Conservation (phyloP, 2,329 filamentous ascomycete species). For the Botrytis galanthina region DNA sequence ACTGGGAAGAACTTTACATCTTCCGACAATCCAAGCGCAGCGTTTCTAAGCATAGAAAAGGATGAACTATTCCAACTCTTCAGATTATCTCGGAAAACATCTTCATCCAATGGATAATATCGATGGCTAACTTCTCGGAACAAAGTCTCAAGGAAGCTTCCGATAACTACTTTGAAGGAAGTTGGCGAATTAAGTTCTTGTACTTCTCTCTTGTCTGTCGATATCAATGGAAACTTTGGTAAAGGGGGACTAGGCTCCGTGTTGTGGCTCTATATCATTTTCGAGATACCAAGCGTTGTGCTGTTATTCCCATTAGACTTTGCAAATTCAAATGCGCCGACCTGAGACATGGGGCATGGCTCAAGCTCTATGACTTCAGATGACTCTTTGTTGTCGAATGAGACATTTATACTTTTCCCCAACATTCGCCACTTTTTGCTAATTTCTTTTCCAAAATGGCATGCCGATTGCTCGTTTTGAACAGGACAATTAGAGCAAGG, state of each 20-base stretch:
- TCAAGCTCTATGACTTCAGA: constrained; percentile 29
- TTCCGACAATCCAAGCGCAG: constrained; percentile 47
- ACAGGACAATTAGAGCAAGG: constrained; percentile 59
- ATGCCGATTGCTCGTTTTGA: constrained; percentile 53
- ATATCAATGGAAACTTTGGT: constrained; percentile 23
- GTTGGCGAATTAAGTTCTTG: constrained; percentile 56
- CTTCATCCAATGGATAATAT: constrained; percentile 55
- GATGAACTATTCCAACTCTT: constrained; percentile 54
- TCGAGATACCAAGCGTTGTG: constrained; percentile 54
- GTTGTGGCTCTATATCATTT: constrained; percentile 49
- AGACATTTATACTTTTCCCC: constrained; percentile 27
- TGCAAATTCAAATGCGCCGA: constrained; percentile 50
- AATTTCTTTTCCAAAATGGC: constrained; percentile 51
- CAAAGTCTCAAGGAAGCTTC: constrained; percentile 53
- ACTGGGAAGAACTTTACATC: constrained; percentile 57
- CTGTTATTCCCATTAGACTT: constrained; percentile 46
- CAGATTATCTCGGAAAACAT: constrained; percentile 50
- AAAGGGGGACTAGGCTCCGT: constrained; percentile 31
- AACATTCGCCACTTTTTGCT: constrained; percentile 33
- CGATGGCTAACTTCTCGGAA: constrained; percentile 58
- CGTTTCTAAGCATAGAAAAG: constrained; percentile 49
- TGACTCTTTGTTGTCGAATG: constrained; percentile 22
- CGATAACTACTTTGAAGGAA: constrained; percentile 54
- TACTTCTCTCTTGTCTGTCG: constrained; percentile 51
- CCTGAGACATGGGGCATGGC: constrained; percentile 29